Conservation (phyloP, 495 filamentous ascomycete species). For the Melanomma pulvis-pyrius region DNA sequence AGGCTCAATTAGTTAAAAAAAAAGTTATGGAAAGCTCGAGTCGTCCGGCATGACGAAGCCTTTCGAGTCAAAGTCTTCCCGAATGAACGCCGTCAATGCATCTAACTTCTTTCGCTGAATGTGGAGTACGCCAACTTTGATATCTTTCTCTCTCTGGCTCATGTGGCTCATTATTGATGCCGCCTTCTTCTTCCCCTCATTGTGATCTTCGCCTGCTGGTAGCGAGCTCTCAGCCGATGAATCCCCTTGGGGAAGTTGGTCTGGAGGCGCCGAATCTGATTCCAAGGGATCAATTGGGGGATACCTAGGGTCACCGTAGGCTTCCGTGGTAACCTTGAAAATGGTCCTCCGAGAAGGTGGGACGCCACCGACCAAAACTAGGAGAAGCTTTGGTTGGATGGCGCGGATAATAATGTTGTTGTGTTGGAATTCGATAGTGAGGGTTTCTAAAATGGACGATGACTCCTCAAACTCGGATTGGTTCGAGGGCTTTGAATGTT, state of each 20-base stretch:
- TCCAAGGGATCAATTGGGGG: conserved; percentile 26
- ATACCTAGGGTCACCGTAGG: conserved; percentile 41
- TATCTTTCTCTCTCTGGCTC: conserved; percentile 41
- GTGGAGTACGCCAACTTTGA: conserved; percentile 39
- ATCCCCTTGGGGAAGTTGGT: background rate
- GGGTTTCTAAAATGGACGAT: conserved; percentile 37
- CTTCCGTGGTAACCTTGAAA: conserved; percentile 43
- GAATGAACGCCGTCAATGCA: conserved; percentile 42
- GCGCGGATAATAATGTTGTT: conserved; percentile 46
- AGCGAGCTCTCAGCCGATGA: conserved; percentile 1
- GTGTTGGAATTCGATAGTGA: conserved; percentile 45
- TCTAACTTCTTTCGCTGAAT: conserved; percentile 49
- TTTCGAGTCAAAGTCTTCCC: conserved; percentile 39
- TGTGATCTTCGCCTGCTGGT: background rate
- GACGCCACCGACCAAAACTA: conserved; percentile 47
- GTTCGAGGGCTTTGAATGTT: background rate
- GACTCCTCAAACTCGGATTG: background rate
- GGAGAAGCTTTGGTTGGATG: conserved; percentile 45
- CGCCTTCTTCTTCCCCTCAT: conserved; percentile 15
- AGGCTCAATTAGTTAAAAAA: too few species aligned
- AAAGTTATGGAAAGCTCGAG: conserved; percentile 32
- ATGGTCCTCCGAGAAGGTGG: conserved; percentile 38
- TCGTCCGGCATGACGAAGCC: conserved; percentile 49
- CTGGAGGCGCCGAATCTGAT: background rate
- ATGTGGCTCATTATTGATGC: conserved; percentile 30